Evolutionary conservation across 108 stramenopile genomes (phyloP).

Genomic region (Cyclotella distinguenda): DNA sequence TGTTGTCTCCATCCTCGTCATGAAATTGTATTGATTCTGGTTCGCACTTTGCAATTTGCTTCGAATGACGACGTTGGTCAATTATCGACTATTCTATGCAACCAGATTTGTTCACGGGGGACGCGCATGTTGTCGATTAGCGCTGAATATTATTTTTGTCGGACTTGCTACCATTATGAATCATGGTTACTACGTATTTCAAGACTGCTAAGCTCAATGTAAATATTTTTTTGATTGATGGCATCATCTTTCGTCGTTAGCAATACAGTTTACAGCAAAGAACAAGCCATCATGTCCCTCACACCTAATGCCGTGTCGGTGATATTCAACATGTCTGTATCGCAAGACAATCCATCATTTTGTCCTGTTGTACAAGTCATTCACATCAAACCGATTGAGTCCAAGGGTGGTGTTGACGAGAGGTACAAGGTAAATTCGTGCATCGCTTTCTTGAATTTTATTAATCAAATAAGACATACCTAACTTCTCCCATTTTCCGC

Average conservation of each 20-base stretch:
- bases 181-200: too few relatives aligned
- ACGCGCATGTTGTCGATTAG: too few relatives aligned
- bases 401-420: constrained; percentile 7
- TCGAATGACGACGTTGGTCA: too few relatives aligned
- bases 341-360: constrained; percentile 46
- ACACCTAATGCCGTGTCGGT: constrained; percentile 35
- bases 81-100: too few relatives aligned
- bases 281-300: constrained; percentile 53
- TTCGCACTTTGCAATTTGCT: too few relatives aligned
- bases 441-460: not conserved
- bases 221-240: too few relatives aligned
- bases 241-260: not conserved
- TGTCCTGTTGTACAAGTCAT: constrained; percentile 60
- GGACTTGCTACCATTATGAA: too few relatives aligned
- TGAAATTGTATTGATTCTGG: too few relatives aligned
- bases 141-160: too few relatives aligned
- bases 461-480: not conserved
- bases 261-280: not conserved
- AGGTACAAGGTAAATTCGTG: constrained; percentile 12
- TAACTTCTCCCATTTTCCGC: not conserved
- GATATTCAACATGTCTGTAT: constrained; percentile 30
- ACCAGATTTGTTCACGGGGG: too few relatives aligned
- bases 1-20: too few relatives aligned
- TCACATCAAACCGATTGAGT: constrained; percentile 51
- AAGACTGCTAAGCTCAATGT: too few relatives aligned